Evolutionary conservation across 2,329 filamentous ascomycete genomes (phyloP), one percentile per base, ranked within the genome.

Genomic region (Chrysosporium keratinophilum): DNA sequence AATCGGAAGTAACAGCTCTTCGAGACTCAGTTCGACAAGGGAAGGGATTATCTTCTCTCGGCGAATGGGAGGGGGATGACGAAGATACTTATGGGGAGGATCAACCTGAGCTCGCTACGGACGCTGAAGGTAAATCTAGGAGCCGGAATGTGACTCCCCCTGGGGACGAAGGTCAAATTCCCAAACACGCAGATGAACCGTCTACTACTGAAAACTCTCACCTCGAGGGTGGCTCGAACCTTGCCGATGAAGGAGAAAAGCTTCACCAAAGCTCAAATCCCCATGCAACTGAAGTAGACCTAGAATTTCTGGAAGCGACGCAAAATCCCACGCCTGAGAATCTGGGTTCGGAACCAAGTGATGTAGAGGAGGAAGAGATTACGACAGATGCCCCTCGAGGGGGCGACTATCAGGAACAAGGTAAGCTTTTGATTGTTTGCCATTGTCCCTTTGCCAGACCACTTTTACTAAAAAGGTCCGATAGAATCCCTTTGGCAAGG

Each of bases 11-110:
- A 31, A 67, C 69, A 35, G 71, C 75, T 57, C 71, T 85, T 45
- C 69, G 71, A 43, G 67, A 73, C 58, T 76, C 75, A 61, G 79
- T 75, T 54, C 71, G 73, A 17, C 72, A 79, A 59, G 80, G 81
- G 15, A 78, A 79, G 64, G 80, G 80, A 11, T 70, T 81, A 54
- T 76, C 77, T 1, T 69, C 76, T 31, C 67, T 54, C 28, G 34
- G 48, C 15, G 28, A 51, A 50, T 56, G 54, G 55, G 58, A 59
- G 11, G 46, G 12, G 20, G 15, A 12, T 15, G 15, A 33, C 3
- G 28, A 43, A 43, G 15, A 12, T n/a, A 2, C 11, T 23, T n/a
- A 42, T 51, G 60, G 57, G 41, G 55, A 57, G n/a, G 58, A 60
- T 52, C 52, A 40, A 53, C n/a, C 12, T 58, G 41, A 40, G 42